These are phyloP conservation scores for Babesia caballi DNA, from an alignment of 169 alveolate genomes.

Conservation along the genomic window DNA sequence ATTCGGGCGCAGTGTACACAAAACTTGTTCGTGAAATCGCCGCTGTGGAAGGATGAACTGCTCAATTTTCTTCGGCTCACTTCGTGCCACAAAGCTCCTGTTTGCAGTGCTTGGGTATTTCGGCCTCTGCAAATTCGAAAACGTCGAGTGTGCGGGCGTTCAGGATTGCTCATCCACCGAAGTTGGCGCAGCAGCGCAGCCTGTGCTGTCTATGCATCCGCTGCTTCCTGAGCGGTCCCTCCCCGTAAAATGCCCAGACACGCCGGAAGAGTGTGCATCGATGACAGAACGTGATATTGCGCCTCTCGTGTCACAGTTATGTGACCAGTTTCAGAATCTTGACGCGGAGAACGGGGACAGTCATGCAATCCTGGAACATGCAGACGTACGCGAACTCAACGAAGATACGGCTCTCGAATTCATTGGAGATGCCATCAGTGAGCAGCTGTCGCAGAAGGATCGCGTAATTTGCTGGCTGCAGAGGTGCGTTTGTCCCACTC, in stretches of 20 bases:
- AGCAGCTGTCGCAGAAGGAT: background rate
- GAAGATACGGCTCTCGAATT: background rate
- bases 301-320: background rate
- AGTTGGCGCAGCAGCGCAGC: background rate
- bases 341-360: background rate
- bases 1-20: background rate
- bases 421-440: background rate
- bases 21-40: background rate
- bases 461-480: background rate
- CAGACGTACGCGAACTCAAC: background rate
- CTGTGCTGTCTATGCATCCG: background rate
- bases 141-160: constrained; percentile 3
- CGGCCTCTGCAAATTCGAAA: constrained; percentile 1
- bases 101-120: background rate
- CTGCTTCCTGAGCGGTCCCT: background rate
- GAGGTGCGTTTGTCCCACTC: background rate
- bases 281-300: background rate
- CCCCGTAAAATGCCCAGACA: background rate
- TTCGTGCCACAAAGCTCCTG: background rate
- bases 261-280: background rate
- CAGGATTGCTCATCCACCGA: background rate
- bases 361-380: background rate
- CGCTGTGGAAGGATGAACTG: background rate
- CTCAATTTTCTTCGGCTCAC: background rate
- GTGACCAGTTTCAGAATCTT: background rate